phyloP scores from a whole-genome alignment of 768 basidiomycete species.

The Coprinopsis marcescibilis region DNA sequence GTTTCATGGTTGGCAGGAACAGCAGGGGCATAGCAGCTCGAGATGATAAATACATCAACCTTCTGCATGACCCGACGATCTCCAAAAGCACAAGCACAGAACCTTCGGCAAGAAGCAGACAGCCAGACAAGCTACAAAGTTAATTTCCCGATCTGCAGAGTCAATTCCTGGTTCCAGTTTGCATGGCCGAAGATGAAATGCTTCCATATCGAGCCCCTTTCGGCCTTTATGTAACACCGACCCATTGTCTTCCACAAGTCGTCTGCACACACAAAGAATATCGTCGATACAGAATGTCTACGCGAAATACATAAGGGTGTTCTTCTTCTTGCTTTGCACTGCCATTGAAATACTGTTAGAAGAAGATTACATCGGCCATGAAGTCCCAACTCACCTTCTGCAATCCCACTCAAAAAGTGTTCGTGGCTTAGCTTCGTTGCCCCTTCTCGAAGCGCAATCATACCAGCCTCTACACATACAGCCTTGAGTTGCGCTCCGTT shows the following conservation, averaged over 20 bases:
- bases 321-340: slow-evolving; percentile 99
- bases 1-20: neutral
- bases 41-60: slow-evolving; percentile 8
- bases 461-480: slow-evolving; percentile 98
- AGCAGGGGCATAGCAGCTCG: neutral
- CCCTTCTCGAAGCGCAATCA: slow-evolving; percentile 95
- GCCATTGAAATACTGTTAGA: slow-evolving; percentile 22
- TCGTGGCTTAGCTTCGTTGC: slow-evolving; percentile 86
- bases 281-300: no score
- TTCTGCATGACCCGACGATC: slow-evolving; percentile 13
- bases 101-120: slow-evolving; percentile 11
- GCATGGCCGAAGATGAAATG: slow-evolving; percentile 6
- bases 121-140: slow-evolving; percentile 9
- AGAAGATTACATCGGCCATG: slow-evolving; percentile 1
- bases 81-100: slow-evolving; percentile 10
- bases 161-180: slow-evolving; percentile 9
- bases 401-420: slow-evolving; percentile 90
- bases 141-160: slow-evolving; percentile 10
- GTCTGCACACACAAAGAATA: no score
- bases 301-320: slow-evolving; percentile 91
- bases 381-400: slow-evolving; percentile 55
- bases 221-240: slow-evolving; percentile 2
- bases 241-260: neutral
- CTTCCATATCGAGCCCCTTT: slow-evolving; percentile 8
- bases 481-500: slow-evolving; percentile 97